phyloP scores from a whole-genome alignment of 2,329 filamentous ascomycete species.

The Phaeosphaeria sp. region DNA sequence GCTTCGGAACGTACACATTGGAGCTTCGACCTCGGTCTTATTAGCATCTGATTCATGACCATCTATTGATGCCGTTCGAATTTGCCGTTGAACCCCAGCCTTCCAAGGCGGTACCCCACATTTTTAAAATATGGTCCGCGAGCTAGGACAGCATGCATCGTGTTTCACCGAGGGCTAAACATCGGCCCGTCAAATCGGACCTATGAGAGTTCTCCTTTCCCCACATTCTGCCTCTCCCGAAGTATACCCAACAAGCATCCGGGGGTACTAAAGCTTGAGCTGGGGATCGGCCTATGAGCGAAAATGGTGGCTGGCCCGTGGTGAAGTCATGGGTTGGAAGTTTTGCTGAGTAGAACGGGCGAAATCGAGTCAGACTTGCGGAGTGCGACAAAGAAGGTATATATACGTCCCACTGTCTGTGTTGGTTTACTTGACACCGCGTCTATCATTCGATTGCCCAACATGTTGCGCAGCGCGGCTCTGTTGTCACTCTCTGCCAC shows the following conservation, averaged over 20 bases:
- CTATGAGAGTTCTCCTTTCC: background rate
- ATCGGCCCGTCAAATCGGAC: background rate
- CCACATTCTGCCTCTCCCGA: background rate
- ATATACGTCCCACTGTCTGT: background rate
- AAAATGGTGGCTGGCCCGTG: background rate
- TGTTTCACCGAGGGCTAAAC: background rate
- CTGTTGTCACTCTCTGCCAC: conserved; percentile 20
- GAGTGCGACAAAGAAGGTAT: background rate
- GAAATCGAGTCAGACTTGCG: background rate
- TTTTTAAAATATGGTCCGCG: background rate
- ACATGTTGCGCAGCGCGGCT: conserved; percentile 21
- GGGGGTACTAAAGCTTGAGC: background rate
- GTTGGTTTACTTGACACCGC: background rate
- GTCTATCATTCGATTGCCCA: background rate
- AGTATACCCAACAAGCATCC: background rate
- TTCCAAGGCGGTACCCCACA: conserved; percentile 1
- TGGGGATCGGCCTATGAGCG: background rate
- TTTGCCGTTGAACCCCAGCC: background rate
- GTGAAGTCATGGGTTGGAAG: background rate
- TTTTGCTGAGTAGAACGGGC: background rate
- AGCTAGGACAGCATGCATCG: background rate
- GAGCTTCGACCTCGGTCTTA: background rate
- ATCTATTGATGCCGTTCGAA: background rate
- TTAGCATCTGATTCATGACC: background rate
- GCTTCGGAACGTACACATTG: background rate